Conservation (phyloP, 768 basidiomycete genomes). For the Termitomyces titanicus region DNA sequence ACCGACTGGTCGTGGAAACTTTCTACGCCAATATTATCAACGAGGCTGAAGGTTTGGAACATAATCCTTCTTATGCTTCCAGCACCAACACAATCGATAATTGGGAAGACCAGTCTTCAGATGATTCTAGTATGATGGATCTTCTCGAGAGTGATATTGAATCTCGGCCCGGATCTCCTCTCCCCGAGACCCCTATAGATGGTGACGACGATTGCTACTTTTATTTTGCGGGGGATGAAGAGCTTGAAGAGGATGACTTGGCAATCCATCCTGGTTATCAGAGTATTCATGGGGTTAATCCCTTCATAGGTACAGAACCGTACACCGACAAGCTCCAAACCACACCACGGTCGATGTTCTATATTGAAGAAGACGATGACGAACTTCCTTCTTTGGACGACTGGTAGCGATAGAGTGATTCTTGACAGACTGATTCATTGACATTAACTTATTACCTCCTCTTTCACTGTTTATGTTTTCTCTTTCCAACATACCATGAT, state of each 20-base stretch:
- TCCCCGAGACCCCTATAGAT: slow-evolving; percentile 22
- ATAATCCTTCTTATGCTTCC: not conserved
- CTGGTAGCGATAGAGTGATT: slow-evolving; percentile 28
- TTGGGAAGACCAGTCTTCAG: not conserved
- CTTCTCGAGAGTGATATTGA: slow-evolving; percentile 11
- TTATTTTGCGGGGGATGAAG: slow-evolving; percentile 8
- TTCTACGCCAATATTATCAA: slow-evolving; percentile 24
- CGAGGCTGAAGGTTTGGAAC: slow-evolving; percentile 3
- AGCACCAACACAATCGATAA: not conserved
- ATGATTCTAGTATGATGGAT: slow-evolving; percentile 10
- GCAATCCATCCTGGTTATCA: not conserved
- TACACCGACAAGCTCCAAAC: slow-evolving; percentile 4
- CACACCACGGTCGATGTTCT: slow-evolving; percentile 18
- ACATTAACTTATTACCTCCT: slow-evolving; percentile 6
- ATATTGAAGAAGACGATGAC: slow-evolving; percentile 33
- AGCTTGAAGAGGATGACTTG: not conserved
- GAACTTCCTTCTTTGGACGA: slow-evolving; percentile 38
- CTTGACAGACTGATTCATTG: not conserved
- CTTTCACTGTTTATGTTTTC: not conserved
- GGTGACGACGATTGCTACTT: slow-evolving; percentile 16
- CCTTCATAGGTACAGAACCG: slow-evolving; percentile 2
- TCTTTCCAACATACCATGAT: not conserved
- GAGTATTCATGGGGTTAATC: slow-evolving; percentile 1
- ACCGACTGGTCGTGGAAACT: slow-evolving; percentile 28
- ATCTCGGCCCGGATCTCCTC: slow-evolving; percentile 18